Base-by-base conservation (phyloP, 257 asterid genomes). In the Verbena officinalis region DNA sequence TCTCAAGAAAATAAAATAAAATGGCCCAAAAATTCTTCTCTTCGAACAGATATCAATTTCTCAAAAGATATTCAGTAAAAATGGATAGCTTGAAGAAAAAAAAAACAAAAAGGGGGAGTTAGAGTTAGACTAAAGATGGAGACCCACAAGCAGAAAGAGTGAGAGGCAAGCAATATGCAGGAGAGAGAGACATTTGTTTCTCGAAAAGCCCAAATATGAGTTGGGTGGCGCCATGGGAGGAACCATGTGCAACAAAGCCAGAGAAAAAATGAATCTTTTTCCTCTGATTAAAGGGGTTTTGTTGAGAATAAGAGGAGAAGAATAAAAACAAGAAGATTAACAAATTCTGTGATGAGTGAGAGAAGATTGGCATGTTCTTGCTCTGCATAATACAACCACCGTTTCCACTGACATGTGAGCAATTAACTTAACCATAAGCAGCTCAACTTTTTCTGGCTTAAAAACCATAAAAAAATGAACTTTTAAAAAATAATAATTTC, bases 61-160 rank as follows among this genome's bases (percentile, higher is more conserved):
- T 19, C 46, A 80, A 14, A 48, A 10, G 13, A 71, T 74, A 75
- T 31, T 58, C 59, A 53, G 68, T 17, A 27, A 72, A 69, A 55
- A 39, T 45, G 62, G 78, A 61, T 74, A 70, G 51, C 80, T 87
- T 78, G 80, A 80, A 90, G 86, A 73, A 75, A 78, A 33, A 73
- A 75, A 77, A 39, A 50, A 76, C 67, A 73, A 77, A 79, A 62
- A 78, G 45, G 69, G 64, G 33, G 33, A 5, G 33, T 27, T 27
- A 27, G 33, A 27, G 75, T 15, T 72, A 71, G 82, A 76, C 78
- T 78, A 81, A 74, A 79, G 84, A 71, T 68, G 77, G 62, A 78
- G 86, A 71, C 87, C 83, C 83, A 79, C 79, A 36, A 78, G 77
- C 77, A 64, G 76, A 67, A 80, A 83, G 76, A 86, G 91, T 86